Evolutionary conservation across 768 basidiomycete species (phyloP).

Genomic region (Phaeotremella skinneri): DNA sequence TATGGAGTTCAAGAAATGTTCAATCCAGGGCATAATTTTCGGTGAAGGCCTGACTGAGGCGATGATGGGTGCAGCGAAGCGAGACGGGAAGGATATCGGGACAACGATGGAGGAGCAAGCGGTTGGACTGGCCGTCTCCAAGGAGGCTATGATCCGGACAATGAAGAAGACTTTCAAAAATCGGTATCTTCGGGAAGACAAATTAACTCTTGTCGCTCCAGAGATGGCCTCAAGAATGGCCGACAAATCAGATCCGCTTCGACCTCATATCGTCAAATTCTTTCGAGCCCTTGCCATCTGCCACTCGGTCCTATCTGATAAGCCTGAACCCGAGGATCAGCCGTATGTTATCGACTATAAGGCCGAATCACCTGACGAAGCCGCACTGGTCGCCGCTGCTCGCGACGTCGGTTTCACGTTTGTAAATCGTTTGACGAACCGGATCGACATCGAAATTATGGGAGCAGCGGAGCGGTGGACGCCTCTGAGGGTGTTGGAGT

Average conservation of each 20-base stretch:
- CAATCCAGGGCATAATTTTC: constrained; percentile 75
- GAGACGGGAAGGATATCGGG: constrained; percentile 64
- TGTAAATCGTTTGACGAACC: constrained; percentile 68
- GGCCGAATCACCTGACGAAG: constrained; percentile 94
- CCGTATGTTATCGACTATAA: constrained; percentile 79
- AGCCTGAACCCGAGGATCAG: constrained; percentile 61
- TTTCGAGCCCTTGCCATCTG: constrained; percentile 94
- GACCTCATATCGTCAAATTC: constrained; percentile 70
- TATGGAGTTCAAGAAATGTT: constrained; percentile 98
- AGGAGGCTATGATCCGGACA: constrained; percentile 69
- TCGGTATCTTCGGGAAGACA: constrained; percentile 73
- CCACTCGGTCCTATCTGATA: constrained; percentile 78
- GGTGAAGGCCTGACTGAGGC: constrained; percentile 96
- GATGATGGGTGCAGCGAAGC: constrained; percentile 82
- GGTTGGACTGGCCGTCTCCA: constrained; percentile 63
- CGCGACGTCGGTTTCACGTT: constrained; percentile 93
- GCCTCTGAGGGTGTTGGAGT: constrained; percentile 79
- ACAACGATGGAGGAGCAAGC: constrained; percentile 70
- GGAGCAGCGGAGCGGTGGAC: constrained; percentile 80
- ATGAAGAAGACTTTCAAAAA: constrained; percentile 85
- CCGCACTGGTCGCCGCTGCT: constrained; percentile 86
- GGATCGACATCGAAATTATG: constrained; percentile 84
- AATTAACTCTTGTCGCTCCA: constrained; percentile 83
- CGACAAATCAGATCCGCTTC: constrained; percentile 61
- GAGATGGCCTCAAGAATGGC: constrained; percentile 75